phyloP scores from a whole-genome alignment of 148 eudicot species.

The Oxyria digyna region DNA sequence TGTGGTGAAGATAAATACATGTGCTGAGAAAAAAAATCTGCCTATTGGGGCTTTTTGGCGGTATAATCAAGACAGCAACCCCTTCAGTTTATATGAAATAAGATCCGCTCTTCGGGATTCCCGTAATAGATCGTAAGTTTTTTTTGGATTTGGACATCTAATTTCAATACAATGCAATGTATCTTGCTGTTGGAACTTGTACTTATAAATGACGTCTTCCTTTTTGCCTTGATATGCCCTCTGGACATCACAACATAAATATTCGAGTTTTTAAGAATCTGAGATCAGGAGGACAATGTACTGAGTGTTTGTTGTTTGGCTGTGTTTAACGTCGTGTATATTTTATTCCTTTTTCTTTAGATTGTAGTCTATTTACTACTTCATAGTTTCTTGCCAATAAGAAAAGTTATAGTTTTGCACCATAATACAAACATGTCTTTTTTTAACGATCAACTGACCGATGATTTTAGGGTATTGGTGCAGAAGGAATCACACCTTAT shows the following conservation, averaged over 20 bases:
- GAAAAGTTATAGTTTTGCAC: background rate
- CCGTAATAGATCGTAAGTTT: constrained; percentile 60
- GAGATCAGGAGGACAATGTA: background rate
- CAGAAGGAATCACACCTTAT: constrained; percentile 64
- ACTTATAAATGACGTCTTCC: background rate
- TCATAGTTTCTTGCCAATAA: too few species aligned
- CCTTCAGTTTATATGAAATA: constrained; percentile 48
- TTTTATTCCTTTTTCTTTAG: too few species aligned
- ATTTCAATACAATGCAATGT: background rate
- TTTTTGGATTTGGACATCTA: background rate
- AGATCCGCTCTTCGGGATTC: constrained; percentile 61
- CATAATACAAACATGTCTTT: background rate
- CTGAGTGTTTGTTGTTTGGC: too few species aligned
- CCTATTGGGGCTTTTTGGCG: constrained; percentile 83
- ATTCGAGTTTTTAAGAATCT: background rate
- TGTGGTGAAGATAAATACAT: constrained; percentile 70
- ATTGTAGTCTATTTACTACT: background rate
- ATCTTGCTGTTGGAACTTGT: background rate
- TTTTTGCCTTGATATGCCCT: background rate
- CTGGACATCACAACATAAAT: background rate
- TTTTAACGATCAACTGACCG: background rate
- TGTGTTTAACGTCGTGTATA: too few species aligned
- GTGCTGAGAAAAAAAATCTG: constrained; percentile 52
- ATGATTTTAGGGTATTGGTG: constrained; percentile 42
- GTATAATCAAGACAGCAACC: constrained; percentile 23